Evolutionary conservation across 2,329 filamentous ascomycete genomes (phyloP).

Genomic region (Colletotrichum spaethianum): DNA sequence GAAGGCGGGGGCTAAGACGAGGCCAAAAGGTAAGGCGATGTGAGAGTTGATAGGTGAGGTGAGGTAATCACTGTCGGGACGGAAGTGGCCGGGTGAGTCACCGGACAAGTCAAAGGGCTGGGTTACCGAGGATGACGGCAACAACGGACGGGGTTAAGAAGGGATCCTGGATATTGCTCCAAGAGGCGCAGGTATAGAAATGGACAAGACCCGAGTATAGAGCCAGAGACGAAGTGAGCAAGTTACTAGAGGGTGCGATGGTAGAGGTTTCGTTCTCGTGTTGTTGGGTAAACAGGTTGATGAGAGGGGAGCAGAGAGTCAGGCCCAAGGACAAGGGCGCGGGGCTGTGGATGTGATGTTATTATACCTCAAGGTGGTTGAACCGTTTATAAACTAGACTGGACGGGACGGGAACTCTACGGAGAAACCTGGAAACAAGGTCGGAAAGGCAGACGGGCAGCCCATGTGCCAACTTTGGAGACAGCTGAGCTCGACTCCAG

Average conservation of each 20-base stretch:
- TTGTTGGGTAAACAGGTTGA: not conserved
- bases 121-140: constrained; percentile 4
- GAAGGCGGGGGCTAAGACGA: not conserved
- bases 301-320: not conserved
- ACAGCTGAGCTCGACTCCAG: constrained; percentile 1
- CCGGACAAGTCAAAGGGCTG: constrained; percentile 7
- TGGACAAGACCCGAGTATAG: not conserved
- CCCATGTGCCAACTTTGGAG: constrained; percentile 15
- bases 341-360: not conserved
- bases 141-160: not conserved
- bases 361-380: not conserved
- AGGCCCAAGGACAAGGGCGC: not conserved
- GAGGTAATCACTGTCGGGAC: constrained; percentile 17
- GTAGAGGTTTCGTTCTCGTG: not conserved
- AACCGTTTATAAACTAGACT: not conserved
- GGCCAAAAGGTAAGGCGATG: not conserved
- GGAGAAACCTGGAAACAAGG: not conserved
- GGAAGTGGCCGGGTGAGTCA: constrained; percentile 38
- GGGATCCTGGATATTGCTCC: not conserved
- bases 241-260: too few species aligned
- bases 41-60: not conserved
- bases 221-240: not conserved
- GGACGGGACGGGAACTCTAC: not conserved
- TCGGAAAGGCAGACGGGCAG: not conserved
- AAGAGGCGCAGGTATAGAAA: not conserved